phyloP scores from a whole-genome alignment of 305 asterid species.

The Fraxinus ornus region DNA sequence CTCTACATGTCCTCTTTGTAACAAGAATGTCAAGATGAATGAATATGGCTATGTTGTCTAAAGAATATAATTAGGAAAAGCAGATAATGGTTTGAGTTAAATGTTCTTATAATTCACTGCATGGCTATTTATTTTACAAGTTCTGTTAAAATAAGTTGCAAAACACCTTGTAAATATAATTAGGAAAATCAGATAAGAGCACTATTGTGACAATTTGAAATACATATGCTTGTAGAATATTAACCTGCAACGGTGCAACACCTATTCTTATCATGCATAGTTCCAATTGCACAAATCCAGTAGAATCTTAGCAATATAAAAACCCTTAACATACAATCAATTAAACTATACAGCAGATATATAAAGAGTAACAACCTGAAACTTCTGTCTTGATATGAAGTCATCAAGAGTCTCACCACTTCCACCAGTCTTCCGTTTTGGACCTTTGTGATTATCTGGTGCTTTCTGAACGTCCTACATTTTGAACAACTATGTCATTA shows the following conservation, averaged over 20 bases:
- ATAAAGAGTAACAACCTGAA: slow-evolving; percentile 42
- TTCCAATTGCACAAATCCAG: slow-evolving; percentile 2
- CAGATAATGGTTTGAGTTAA: too few species aligned
- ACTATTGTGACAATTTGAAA: neutral
- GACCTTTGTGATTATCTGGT: slow-evolving; percentile 16
- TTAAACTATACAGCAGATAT: neutral
- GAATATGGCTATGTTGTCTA: neutral
- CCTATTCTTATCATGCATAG: neutral
- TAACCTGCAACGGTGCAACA: neutral
- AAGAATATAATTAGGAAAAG: slow-evolving; percentile 3
- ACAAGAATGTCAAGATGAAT: neutral
- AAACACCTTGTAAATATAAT: too few species aligned
- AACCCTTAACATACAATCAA: neutral
- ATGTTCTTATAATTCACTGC: too few species aligned
- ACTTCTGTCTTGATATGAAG: slow-evolving; percentile 38
- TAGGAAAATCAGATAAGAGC: slow-evolving; percentile 9
- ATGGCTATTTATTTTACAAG: too few species aligned
- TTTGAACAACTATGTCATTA: slow-evolving; percentile 12
- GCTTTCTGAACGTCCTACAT: slow-evolving; percentile 34
- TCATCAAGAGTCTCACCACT: slow-evolving; percentile 27
- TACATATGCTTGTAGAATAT: neutral
- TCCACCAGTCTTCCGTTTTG: neutral
- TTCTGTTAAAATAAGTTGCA: too few species aligned
- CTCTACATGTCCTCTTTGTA: neutral
- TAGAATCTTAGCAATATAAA: slow-evolving; percentile 6